Evolutionary conservation across 2,329 filamentous ascomycete species (phyloP).

Genomic region (Calonectria multiphialidica): DNA sequence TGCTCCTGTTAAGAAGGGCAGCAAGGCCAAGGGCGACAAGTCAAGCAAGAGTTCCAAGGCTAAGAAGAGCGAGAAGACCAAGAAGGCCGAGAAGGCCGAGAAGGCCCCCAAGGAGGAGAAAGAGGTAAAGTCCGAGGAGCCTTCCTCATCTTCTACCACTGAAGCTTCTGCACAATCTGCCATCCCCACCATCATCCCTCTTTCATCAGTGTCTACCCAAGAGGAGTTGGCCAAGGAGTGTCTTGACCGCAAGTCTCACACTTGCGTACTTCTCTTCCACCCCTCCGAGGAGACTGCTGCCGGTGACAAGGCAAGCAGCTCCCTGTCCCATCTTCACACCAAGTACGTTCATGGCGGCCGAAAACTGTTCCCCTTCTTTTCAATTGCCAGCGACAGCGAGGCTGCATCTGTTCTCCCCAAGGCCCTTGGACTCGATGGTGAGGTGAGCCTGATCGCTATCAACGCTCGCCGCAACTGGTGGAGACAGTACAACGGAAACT

Average conservation of each 20-base stretch:
- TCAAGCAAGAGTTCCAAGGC: slow-evolving; percentile 53
- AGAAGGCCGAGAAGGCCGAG: slow-evolving; percentile 47
- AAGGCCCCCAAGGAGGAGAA: slow-evolving; percentile 45
- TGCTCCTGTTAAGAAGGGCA: slow-evolving; percentile 54
- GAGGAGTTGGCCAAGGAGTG: slow-evolving; percentile 78
- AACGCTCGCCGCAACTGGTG: slow-evolving; percentile 92
- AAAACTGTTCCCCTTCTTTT: slow-evolving; percentile 86
- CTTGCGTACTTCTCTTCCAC: slow-evolving; percentile 84
- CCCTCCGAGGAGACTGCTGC: slow-evolving; percentile 64
- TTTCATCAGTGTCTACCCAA: slow-evolving; percentile 73
- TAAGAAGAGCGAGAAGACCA: slow-evolving; percentile 46
- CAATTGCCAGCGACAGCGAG: slow-evolving; percentile 68
- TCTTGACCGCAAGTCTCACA: slow-evolving; percentile 80
- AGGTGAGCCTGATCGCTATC: slow-evolving; percentile 81
- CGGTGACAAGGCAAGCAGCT: slow-evolving; percentile 68
- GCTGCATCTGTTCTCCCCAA: slow-evolving; percentile 56
- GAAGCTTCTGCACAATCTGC: slow-evolving; percentile 43
- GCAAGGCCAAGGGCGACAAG: slow-evolving; percentile 52
- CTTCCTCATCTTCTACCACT: slow-evolving; percentile 25
- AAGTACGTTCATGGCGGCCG: slow-evolving; percentile 77
- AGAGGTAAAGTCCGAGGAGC: slow-evolving; percentile 37
- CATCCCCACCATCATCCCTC: slow-evolving; percentile 64
- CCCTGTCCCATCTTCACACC: slow-evolving; percentile 79
- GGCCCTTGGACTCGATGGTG: slow-evolving; percentile 68
- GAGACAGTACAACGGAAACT: slow-evolving; percentile 76